Percentiles rank a stretch among this genome's conserved stretches.
phyloP scores from a whole-genome alignment of 768 basidiomycete species.

The Suillus subluteus region DNA sequence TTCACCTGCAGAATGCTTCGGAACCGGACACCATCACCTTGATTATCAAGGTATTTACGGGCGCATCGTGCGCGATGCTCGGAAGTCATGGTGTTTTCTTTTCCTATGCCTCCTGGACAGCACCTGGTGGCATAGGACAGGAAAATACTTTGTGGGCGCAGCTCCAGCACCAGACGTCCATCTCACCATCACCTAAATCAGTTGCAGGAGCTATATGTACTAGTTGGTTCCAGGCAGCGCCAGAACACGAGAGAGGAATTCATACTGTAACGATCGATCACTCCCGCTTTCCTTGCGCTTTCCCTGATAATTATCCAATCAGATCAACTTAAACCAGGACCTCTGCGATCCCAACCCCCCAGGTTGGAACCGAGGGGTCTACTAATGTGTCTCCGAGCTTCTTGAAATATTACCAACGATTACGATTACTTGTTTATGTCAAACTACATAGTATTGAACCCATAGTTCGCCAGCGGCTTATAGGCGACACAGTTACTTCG shows the following conservation, averaged over 20 bases:
- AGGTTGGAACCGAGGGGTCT: background rate
- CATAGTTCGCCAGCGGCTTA: background rate
- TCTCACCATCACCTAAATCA: background rate
- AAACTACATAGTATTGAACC: background rate
- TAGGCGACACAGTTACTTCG: background rate
- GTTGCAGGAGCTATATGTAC: background rate
- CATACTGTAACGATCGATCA: background rate
- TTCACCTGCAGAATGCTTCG: conserved; percentile 31
- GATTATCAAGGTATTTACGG: conserved; percentile 32
- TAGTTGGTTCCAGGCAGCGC: background rate
- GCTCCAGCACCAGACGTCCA: background rate
- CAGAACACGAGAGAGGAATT: background rate
- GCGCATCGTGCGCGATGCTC: conserved; percentile 20
- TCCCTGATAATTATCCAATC: background rate
- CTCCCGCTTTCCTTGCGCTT: background rate
- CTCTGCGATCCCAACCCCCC: background rate
- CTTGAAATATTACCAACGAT: too few relatives aligned
- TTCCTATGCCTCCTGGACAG: conserved; percentile 11
- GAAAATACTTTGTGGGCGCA: background rate
- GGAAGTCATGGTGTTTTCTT: conserved; percentile 29
- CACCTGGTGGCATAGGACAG: background rate
- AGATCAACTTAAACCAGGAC: background rate
- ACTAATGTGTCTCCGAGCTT: background rate
- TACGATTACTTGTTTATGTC: background rate
- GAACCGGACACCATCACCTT: conserved; percentile 26